These are phyloP conservation scores for Salvia sclarea DNA, from an alignment of 305 asterid species.

Conservation along the genomic window DNA sequence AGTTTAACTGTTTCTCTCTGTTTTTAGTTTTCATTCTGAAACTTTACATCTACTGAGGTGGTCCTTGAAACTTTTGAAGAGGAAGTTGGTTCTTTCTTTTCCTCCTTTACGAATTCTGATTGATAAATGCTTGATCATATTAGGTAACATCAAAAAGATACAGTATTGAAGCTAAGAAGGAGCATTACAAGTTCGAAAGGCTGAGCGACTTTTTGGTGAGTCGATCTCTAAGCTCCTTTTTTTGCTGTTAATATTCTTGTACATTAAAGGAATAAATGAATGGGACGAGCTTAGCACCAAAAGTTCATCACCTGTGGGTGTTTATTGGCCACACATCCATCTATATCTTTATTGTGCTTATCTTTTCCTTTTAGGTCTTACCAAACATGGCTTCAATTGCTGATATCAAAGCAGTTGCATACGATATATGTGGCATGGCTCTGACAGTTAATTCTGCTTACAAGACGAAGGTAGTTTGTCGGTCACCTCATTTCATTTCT, in stretches of 20 bases:
- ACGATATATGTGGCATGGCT: slow-evolving; percentile 79
- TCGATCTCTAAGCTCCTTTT: slow-evolving; percentile 31
- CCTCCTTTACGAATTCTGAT: slow-evolving; percentile 12
- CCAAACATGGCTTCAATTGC: slow-evolving; percentile 88
- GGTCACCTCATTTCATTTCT: slow-evolving; percentile 27
- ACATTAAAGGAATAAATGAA: slow-evolving; percentile 19
- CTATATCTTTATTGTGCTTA: slow-evolving; percentile 27
- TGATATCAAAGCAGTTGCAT: slow-evolving; percentile 85
- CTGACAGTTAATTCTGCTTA: slow-evolving; percentile 62
- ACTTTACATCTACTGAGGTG: slow-evolving; percentile 26
- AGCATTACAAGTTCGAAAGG: slow-evolving; percentile 77
- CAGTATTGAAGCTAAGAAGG: slow-evolving; percentile 82
- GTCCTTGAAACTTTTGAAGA: slow-evolving; percentile 15
- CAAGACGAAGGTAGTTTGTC: slow-evolving; percentile 67
- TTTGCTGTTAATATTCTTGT: slow-evolving; percentile 19
- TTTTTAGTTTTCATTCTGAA: slow-evolving; percentile 11
- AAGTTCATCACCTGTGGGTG: slow-evolving; percentile 21
- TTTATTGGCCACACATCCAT: slow-evolving; percentile 19
- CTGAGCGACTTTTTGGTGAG: slow-evolving; percentile 81
- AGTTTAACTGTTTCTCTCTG: slow-evolving; percentile 23
- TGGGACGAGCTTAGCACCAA: slow-evolving; percentile 17
- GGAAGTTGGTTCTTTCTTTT: not conserved
- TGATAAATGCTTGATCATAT: slow-evolving; percentile 33
- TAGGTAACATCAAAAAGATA: slow-evolving; percentile 91
- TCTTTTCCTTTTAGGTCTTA: slow-evolving; percentile 57